Evolutionary conservation across 2,329 filamentous ascomycete genomes (phyloP).

Genomic region (Colletotrichum cuscutae): DNA sequence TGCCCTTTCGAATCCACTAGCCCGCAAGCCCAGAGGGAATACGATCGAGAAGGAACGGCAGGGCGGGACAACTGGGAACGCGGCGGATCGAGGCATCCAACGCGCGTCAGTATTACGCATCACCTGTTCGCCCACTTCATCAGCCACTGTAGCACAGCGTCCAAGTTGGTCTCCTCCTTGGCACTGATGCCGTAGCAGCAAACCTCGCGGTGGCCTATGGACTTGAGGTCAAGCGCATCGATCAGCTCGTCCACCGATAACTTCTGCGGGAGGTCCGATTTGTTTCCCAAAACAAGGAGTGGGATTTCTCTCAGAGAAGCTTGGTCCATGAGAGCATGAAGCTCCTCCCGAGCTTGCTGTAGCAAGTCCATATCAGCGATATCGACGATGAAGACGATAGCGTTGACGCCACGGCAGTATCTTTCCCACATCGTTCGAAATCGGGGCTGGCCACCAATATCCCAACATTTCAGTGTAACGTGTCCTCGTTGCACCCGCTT

Average conservation of each 20-base stretch:
- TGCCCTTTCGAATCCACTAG: not conserved
- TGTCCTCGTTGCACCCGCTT: conserved; percentile 98
- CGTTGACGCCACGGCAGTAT: conserved; percentile 97
- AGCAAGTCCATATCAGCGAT: conserved; percentile 87
- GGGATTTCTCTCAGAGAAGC: conserved; percentile 89
- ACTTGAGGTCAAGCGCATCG: conserved; percentile 89
- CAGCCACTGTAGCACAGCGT: conserved; percentile 96
- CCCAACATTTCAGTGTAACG: conserved; percentile 99
- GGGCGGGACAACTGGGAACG: not conserved
- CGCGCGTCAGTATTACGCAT: conserved; percentile 39
- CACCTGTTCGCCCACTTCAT: conserved; percentile 87
- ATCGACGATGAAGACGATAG: conserved; percentile 98
- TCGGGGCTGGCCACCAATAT: conserved; percentile 94
- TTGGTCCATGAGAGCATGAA: conserved; percentile 89
- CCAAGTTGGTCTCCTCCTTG: conserved; percentile 98
- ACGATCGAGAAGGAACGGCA: not conserved
- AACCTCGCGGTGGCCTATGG: conserved; percentile 90
- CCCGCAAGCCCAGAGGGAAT: not conserved
- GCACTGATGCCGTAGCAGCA: conserved; percentile 99
- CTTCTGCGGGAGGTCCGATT: conserved; percentile 93
- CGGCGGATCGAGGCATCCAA: not conserved
- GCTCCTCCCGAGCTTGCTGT: conserved; percentile 88
- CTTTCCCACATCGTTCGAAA: conserved; percentile 99
- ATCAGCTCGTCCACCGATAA: conserved; percentile 95
- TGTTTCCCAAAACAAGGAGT: conserved; percentile 94